Base-by-base conservation (phyloP, 2,329 filamentous ascomycete species). In the Ophiostoma fasciatum region DNA sequence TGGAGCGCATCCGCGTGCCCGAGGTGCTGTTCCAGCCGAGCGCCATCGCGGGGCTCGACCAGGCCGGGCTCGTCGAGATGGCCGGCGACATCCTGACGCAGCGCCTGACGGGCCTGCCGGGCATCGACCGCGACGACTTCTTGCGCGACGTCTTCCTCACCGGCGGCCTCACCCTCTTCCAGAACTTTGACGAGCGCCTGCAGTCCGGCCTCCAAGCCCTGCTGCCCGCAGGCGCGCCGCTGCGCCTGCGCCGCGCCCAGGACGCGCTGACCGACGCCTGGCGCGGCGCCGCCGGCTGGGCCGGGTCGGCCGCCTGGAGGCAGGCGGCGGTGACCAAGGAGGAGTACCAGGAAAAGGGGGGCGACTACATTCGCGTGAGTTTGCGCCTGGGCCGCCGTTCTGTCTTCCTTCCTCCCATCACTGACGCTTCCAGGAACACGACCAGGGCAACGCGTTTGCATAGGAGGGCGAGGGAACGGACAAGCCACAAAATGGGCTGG, bases 11-110 rank as follows among this genome's bases (percentile, higher is more conserved):
- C 56, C 80, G 87, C 34, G 84, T 93, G 3, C 87, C 87, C 4
- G 88, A 96, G 60, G 79, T 94, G 8, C 71, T 94, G 14, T 94
- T 94, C 62, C 83, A 92, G 51, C 88, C 87, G 1, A 78, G 42
- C 26, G 54, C 79, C 13, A 93, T 96, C 51, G 87, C 87, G 0
- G 87, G 87, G 7, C 62, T 94, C 31, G 87, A 96, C 55, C 90
- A 98, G 60, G 84, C 88, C 1, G 90, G 90, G 20, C 72, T 98
- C 34, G 70, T 94, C 14, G 90, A 98, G 56, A 92, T 96, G 39
- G 82, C 82, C 0, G 79, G 84, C 13, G 84, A 92, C 49, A 90
- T 98, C 43, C 65, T 96, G 18, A 84, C 73, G 31, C 82, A 93
- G 57, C 78, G 90, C 4, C 73, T 96, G 11, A 67, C 62, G 14